These are phyloP conservation scores for Scheffersomyces coipomensis DNA, from an alignment of 805 yeast genomes.

Conservation along the genomic window DNA sequence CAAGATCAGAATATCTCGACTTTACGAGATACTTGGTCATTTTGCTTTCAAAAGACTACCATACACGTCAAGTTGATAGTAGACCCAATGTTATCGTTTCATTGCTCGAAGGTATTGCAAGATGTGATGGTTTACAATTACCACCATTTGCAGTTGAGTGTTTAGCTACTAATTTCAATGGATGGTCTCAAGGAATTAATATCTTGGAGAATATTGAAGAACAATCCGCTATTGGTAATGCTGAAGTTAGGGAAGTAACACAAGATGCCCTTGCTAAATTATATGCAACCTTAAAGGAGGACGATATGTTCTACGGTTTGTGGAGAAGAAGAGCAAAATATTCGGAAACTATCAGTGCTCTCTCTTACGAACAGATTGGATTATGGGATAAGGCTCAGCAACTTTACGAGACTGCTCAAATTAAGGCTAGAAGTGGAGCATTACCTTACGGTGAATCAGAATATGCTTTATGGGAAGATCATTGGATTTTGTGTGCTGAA, in stretches of 20 bases:
- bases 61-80: conserved; percentile 81
- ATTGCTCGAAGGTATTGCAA: conserved; percentile 77
- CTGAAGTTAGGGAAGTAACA: conserved; percentile 77
- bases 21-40: conserved; percentile 79
- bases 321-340: conserved; percentile 98
- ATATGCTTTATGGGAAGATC: conserved; percentile 96
- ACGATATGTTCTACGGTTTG: conserved; percentile 94
- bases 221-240: conserved; percentile 60
- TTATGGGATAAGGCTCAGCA: conserved; percentile 93
- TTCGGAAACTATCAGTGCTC: conserved; percentile 86
- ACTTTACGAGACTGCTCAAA: conserved; percentile 93
- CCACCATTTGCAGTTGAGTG: conserved; percentile 95
- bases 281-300: conserved; percentile 86
- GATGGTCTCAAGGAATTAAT: conserved; percentile 88
- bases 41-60: conserved; percentile 85
- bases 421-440: conserved; percentile 92
- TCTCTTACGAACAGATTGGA: conserved; percentile 93
- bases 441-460: conserved; percentile 95
- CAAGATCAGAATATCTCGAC: conserved; percentile 77
- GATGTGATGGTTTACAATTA: conserved; percentile 68
- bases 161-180: conserved; percentile 79
- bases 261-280: conserved; percentile 89
- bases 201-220: conserved; percentile 71
- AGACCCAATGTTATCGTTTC: conserved; percentile 87
- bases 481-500: conserved; percentile 97